A percentile compares a stretch with the other conserved stretches of the same genome.
phyloP scores from a whole-genome alignment of 768 basidiomycete species.

The Lactifluus echinatus region DNA sequence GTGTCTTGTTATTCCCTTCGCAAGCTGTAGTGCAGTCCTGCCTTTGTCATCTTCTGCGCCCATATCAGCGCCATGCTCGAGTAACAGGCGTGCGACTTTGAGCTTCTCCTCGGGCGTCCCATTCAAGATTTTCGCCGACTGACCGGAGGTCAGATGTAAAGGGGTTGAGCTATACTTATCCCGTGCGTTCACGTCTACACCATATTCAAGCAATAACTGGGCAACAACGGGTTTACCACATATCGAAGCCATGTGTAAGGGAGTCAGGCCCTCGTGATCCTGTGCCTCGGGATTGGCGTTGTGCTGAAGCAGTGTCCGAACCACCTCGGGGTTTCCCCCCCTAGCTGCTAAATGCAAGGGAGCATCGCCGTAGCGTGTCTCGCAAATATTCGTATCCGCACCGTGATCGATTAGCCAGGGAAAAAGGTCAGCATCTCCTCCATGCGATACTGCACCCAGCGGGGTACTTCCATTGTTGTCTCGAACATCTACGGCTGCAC shows the following conservation, averaged over 20 bases:
- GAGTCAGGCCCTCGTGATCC: constrained; percentile 20
- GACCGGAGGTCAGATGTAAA: not conserved
- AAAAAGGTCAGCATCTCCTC: no score
- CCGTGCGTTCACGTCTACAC: not conserved
- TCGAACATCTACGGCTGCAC: not conserved
- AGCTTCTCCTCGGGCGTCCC: not conserved
- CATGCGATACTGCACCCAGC: not conserved
- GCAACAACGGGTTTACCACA: not conserved
- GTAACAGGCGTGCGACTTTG: not conserved
- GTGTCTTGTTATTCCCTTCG: no score
- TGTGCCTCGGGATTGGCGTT: not conserved
- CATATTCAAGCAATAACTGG: not conserved
- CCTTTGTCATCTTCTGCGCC: not conserved
- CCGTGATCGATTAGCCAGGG: not conserved
- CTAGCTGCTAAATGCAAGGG: not conserved
- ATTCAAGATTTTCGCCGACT: no score
- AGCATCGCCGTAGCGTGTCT: not conserved
- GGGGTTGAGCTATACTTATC: not conserved
- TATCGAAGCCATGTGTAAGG: not conserved
- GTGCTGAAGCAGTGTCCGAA: not conserved
- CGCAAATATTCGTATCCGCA: not conserved
- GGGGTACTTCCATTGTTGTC: not conserved
- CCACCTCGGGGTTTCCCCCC: not conserved
- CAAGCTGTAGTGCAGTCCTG: not conserved
- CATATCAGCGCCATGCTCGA: not conserved